Base-by-base conservation (phyloP, 1,284 basidiomycete genomes). In the Ganoderma lucidum region DNA sequence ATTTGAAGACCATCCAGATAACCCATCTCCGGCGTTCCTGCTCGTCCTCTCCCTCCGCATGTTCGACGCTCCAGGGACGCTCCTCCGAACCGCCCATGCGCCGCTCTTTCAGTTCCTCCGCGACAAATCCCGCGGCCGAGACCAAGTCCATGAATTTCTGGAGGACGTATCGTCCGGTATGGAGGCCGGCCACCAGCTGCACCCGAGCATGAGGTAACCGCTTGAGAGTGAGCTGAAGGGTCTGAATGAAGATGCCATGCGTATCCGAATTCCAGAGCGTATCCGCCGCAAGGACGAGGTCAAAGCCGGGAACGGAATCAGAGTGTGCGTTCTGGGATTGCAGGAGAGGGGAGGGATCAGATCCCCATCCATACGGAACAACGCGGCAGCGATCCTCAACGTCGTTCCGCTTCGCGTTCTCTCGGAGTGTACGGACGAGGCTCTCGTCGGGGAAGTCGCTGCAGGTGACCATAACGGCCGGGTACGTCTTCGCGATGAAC, bases 101-200 rank as follows among this genome's bases (percentile, higher is more conserved):
- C 64, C 82, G 82, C 75, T 93, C 91, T 12, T 75, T 69, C 2
- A 83, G 79, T 28, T 77, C 81, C n/a, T 87, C 82, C n/a, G 89
- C 70, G 6, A 80, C 78, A 58, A 93, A 82, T 1, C 86, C 87
- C 55, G 75, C 77, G 9, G 71, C 71, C 15, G 74, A 64, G 39
- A 83, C 81, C 4, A 77, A 73, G 19, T 81, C 74, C 51, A 93
- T 74, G 78, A 93, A 93, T 1, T 86, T 81, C 66, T 88, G 84
- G 30, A 94, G 82, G 2, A 90, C 88, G 74, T 90, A 93, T 65
- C 90, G 80, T 3, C 92, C 93, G 0, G 92, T 93, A 74, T 94
- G 92, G 53, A 93, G 74, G 0, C 92, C 92, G 0, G 90, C 90
- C 14, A 93, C 84, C 23, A 93, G 78, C 73, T 91, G 84, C 63